Evolutionary conservation across 768 basidiomycete species (phyloP).

Genomic region (Cystoderma amianthinum): DNA sequence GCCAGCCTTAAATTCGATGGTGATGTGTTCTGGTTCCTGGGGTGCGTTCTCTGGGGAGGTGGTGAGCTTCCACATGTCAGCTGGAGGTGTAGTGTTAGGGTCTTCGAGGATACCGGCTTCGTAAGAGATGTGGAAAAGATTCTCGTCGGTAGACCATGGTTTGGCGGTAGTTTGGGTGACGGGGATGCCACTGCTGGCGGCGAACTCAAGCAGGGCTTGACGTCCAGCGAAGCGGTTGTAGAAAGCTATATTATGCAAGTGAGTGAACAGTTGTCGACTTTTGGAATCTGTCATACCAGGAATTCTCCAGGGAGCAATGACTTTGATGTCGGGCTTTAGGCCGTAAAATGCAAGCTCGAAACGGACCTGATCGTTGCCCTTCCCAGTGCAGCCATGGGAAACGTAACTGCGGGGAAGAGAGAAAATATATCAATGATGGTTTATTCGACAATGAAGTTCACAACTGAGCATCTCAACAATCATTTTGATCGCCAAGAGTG

Average conservation of each 20-base stretch:
- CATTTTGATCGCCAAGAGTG: no score
- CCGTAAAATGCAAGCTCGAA: constrained; percentile 99
- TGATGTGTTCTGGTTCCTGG: constrained; percentile 65
- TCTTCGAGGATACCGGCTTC: constrained; percentile 99
- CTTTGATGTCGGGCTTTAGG: constrained; percentile 97
- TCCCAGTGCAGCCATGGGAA: constrained; percentile 98
- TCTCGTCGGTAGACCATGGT: constrained; percentile 99
- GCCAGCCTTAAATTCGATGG: constrained; percentile 82
- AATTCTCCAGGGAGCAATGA: constrained; percentile 96
- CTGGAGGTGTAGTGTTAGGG: constrained; percentile 88
- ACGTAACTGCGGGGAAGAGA: constrained; percentile 57
- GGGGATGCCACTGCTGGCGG: constrained; percentile 82
- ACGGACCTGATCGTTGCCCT: constrained; percentile 99
- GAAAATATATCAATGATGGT: not conserved
- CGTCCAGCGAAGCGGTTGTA: constrained; percentile 97
- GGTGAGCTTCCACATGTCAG: constrained; percentile 99
- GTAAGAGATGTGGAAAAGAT: constrained; percentile 99
- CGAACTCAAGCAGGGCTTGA: constrained; percentile 86
- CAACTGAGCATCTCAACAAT: no score
- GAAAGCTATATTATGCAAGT: constrained; percentile 56
- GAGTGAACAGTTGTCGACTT: not conserved
- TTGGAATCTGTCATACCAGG: constrained; percentile 46
- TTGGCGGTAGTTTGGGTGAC: constrained; percentile 94
- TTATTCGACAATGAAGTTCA: no score
- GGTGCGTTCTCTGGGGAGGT: constrained; percentile 79